phyloP scores from a whole-genome alignment of 1,284 basidiomycete genomes.

The Microbotryomycetes sp. region DNA sequence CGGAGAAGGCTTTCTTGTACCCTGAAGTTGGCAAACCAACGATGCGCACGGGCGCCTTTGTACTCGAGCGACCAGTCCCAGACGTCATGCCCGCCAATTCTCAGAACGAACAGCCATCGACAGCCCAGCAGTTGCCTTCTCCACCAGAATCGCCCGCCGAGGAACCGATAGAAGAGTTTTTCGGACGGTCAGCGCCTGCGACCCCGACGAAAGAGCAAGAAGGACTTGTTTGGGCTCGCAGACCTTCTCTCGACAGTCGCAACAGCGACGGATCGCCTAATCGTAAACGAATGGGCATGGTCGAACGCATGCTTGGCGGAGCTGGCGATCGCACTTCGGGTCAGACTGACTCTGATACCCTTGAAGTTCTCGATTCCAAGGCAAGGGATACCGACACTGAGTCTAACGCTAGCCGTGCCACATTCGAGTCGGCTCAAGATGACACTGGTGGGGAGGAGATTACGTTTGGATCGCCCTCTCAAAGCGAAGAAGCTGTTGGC shows the following conservation, averaged over 20 bases:
- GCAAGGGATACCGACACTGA: neutral
- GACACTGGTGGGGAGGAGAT: neutral
- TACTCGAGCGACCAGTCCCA: conserved; percentile 8
- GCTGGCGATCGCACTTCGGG: neutral
- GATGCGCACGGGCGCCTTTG: conserved; percentile 4
- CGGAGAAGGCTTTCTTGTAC: conserved; percentile 14
- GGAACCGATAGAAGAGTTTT: neutral
- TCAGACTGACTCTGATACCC: neutral
- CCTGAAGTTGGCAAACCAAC: conserved; percentile 17
- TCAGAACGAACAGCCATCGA: neutral
- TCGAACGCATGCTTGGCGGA: neutral
- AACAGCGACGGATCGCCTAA: neutral
- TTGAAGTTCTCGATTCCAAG: neutral
- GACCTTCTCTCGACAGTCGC: neutral
- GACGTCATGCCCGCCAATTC: neutral
- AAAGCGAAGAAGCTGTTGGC: neutral
- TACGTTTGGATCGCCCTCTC: neutral
- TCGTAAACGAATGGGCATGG: neutral
- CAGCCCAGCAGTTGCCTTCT: neutral
- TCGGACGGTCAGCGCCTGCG: neutral
- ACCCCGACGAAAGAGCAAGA: neutral
- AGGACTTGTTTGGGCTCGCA: neutral
- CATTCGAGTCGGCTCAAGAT: neutral
- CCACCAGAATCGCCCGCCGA: neutral
- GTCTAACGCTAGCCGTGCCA: neutral